Evolutionary conservation across 345 rosid species (phyloP).

Genomic region (Iberis pinnata): DNA sequence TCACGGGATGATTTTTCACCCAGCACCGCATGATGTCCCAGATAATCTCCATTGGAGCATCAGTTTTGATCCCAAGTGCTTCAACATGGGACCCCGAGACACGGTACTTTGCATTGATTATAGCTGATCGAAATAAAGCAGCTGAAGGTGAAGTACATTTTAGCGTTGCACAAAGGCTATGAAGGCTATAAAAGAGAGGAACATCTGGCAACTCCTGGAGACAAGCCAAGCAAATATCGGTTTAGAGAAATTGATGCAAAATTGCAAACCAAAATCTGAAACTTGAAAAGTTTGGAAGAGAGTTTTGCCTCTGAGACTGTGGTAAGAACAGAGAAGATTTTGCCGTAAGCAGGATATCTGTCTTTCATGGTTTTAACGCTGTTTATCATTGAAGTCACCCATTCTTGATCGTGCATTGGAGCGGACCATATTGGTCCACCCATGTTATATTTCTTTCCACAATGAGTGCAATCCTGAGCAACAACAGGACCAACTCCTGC

Average conservation of each 20-base stretch:
- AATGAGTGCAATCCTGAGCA: conserved; percentile 82
- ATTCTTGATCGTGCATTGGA: conserved; percentile 86
- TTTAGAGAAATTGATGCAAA: neutral
- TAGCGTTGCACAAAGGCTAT: conserved; percentile 86
- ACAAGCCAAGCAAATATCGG: neutral
- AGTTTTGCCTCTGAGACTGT: conserved; percentile 70
- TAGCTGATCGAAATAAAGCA: conserved; percentile 88
- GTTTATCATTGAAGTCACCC: conserved; percentile 62
- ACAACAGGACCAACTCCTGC: conserved; percentile 94
- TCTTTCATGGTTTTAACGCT: conserved; percentile 71
- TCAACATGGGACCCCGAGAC: conserved; percentile 93
- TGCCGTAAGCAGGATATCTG: conserved; percentile 81
- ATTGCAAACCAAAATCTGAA: neutral
- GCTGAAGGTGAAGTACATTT: conserved; percentile 97
- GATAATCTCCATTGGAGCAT: conserved; percentile 97
- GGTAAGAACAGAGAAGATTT: conserved; percentile 80
- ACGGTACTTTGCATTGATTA: conserved; percentile 85
- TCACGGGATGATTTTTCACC: conserved; percentile 95
- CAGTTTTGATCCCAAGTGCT: conserved; percentile 86
- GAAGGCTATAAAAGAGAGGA: conserved; percentile 87
- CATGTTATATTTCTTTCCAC: conserved; percentile 94
- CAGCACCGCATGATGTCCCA: conserved; percentile 99
- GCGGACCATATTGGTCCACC: conserved; percentile 99
- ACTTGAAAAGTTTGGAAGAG: conserved; percentile 1
- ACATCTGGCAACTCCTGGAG: conserved; percentile 91